Evolutionary conservation across 306 rosid species (phyloP), one percentile per base, ranked within the genome.

Genomic region (Vachellia collinsii): DNA sequence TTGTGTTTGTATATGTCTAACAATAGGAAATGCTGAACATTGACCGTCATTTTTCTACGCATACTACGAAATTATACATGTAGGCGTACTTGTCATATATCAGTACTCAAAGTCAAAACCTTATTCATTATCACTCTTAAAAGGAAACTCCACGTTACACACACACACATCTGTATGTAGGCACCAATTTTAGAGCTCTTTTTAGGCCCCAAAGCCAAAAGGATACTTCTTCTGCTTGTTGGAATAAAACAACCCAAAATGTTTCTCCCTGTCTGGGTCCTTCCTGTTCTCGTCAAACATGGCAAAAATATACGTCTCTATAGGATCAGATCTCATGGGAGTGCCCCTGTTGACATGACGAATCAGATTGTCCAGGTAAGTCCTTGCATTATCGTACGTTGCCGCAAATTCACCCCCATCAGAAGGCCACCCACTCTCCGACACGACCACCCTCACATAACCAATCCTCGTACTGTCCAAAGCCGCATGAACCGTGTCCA

Each of bases 381-480:
- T 69, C 9, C 67, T 75, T 0, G 97, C 92, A 36, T 90, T 92
- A 6, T 88, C 92, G 14, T 66, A 47, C 0, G 91, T n/a, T 1
- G 94, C 37, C 0, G 53, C 92, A 65, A 71, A 39, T 0, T 63
- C n/a, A n/a, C n/a, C 94, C 11, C 94, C 97, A 0, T 74, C 92
- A 0, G 94, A 90, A 0, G 94, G 97, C 97, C 97, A 92, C 0
- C 92, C 97, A 36, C 87, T 90, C 65, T 92, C 97, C 0, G 97
- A 90, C 6, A 92, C 91, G 6, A 92, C 97, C 13, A 90, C 91
- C 73, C 83, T 81, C 41, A 92, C 81, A 17, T 81, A 75, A 41
- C 88, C 92, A 7, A 90, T 91, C 37, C 83, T 37, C 0, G 91
- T 86, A 25, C 83, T 80, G 74, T 92, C 97, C 19, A 92, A 72